phyloP scores from a whole-genome alignment of 2,329 filamentous ascomycete species.

The Fusarium sp. region DNA sequence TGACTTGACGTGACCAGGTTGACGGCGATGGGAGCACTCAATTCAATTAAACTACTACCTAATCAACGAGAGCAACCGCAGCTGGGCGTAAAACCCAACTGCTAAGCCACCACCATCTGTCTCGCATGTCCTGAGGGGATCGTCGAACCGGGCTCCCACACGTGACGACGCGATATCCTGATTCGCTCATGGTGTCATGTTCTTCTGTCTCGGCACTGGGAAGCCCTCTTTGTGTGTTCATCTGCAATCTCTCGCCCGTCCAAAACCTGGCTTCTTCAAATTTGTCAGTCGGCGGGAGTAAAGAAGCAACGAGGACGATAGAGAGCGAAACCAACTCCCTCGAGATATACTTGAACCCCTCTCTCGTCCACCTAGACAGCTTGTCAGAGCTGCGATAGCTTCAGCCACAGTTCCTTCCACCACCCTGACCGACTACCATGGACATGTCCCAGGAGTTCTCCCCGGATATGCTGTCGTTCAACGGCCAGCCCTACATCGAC shows the following conservation, averaged over 20 bases:
- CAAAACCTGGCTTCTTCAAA: background rate
- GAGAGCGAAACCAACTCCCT: background rate
- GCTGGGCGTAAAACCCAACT: constrained; percentile 23
- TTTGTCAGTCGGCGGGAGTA: background rate
- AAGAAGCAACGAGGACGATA: background rate
- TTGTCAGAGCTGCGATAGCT: constrained; percentile 6
- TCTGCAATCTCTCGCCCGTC: background rate
- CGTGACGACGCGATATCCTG: constrained; percentile 36
- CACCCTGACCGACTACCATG: constrained; percentile 36
- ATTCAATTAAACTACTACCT: background rate
- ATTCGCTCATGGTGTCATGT: constrained; percentile 32
- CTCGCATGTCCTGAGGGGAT: constrained; percentile 8
- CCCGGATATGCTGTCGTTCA: constrained; percentile 45
- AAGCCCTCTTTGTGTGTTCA: constrained; percentile 5
- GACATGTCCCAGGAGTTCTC: constrained; percentile 45
- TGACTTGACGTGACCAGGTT: background rate
- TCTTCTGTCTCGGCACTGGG: constrained; percentile 1
- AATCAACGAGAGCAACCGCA: background rate
- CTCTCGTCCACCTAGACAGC: background rate
- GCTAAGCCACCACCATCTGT: background rate
- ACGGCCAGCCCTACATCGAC: constrained; percentile 52
- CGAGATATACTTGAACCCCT: background rate
- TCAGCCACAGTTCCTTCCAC: background rate
- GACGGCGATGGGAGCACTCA: background rate
- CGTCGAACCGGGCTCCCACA: constrained; percentile 26